These are phyloP conservation scores for Suillus sp. DNA, from an alignment of 768 basidiomycete species.

Conservation along the genomic window DNA sequence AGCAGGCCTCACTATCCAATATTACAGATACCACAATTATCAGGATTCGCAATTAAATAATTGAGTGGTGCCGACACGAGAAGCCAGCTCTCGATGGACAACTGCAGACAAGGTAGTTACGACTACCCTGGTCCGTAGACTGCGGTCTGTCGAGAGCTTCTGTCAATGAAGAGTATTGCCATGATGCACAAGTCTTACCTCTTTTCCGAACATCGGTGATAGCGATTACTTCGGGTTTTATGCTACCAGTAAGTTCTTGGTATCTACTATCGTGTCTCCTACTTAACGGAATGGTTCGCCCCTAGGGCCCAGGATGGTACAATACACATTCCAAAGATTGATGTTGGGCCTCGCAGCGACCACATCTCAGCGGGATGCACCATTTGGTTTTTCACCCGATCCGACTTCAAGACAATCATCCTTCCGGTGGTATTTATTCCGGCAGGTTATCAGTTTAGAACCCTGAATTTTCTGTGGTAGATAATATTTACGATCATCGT, in stretches of 20 bases:
- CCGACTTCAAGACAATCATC: constrained; percentile 39
- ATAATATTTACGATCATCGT: constrained; percentile 15
- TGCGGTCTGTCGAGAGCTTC: background rate
- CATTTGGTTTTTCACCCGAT: constrained; percentile 38
- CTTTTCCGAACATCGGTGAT: background rate
- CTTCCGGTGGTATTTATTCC: constrained; percentile 34
- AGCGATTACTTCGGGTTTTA: background rate
- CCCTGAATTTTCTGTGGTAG: constrained; percentile 11
- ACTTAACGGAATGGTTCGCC: background rate
- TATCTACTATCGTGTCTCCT: background rate
- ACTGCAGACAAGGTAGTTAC: too few species aligned
- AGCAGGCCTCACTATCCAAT: background rate
- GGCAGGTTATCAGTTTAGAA: background rate
- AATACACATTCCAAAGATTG: background rate
- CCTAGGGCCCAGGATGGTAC: background rate
- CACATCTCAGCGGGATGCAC: constrained; percentile 3
- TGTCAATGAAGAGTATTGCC: too few species aligned
- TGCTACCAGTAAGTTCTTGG: background rate
- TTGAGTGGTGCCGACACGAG: background rate
- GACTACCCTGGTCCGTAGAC: background rate
- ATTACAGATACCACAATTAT: too few species aligned
- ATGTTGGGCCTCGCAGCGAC: background rate
- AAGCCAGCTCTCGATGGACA: background rate
- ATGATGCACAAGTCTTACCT: background rate
- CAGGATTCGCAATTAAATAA: background rate